A percentile compares a stretch with the other conserved stretches of the same genome.
These are phyloP conservation scores for Penicillium glabrum DNA, from an alignment of 2,329 filamentous ascomycete genomes.

Conservation along the genomic window DNA sequence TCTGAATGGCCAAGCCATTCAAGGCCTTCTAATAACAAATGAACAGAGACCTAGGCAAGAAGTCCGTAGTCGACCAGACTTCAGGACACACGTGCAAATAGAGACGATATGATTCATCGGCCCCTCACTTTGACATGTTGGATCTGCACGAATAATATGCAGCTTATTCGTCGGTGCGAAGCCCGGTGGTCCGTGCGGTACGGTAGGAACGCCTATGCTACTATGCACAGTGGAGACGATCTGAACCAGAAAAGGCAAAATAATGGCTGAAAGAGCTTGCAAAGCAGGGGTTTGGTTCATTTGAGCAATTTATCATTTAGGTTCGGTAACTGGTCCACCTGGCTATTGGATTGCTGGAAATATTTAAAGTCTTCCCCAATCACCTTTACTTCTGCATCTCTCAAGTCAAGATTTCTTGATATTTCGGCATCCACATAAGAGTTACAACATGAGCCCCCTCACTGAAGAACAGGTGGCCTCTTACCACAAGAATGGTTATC, in stretches of 20 bases:
- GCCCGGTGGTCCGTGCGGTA: slow-evolving; percentile 17
- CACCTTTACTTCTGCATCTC: not conserved
- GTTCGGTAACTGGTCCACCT: not conserved
- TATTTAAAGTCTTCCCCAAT: not conserved
- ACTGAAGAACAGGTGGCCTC: slow-evolving; percentile 20
- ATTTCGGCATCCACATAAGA: not conserved
- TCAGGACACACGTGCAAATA: not conserved
- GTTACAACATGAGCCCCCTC: slow-evolving; percentile 10
- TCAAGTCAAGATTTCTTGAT: not conserved
- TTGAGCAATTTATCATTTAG: not conserved
- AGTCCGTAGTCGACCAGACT: not conserved
- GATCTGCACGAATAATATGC: not conserved
- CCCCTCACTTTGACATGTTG: not conserved
- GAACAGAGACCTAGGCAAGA: not conserved
- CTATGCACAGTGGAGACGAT: not conserved
- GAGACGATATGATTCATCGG: slow-evolving; percentile 1
- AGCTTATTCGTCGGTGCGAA: slow-evolving; percentile 18
- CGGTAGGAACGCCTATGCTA: slow-evolving; percentile 8
- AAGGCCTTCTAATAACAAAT: not conserved
- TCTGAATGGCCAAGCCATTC: not conserved
- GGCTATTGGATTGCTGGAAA: not conserved
- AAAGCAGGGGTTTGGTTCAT: not conserved
- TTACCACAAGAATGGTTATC: slow-evolving; percentile 28
- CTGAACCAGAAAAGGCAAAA: not conserved
- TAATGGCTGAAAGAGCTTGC: not conserved